These are phyloP conservation scores for Naematelia aurantialba DNA, from an alignment of 768 basidiomycete species.

Conservation along the genomic window DNA sequence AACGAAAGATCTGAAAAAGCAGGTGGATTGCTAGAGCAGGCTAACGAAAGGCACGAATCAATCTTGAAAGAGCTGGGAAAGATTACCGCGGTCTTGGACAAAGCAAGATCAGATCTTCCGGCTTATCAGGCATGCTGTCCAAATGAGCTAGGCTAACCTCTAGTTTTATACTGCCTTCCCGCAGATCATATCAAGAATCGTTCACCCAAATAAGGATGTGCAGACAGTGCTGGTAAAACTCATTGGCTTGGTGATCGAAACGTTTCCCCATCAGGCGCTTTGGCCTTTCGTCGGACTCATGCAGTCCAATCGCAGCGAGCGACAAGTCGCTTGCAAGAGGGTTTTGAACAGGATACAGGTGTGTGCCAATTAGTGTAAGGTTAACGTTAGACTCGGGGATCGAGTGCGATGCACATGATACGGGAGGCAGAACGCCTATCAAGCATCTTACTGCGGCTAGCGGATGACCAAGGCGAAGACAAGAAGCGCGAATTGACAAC, in stretches of 20 bases:
- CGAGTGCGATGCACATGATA: conserved; percentile 4
- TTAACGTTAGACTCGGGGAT: background rate
- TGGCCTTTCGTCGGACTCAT: conserved; percentile 89
- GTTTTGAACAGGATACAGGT: conserved; percentile 46
- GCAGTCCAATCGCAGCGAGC: conserved; percentile 68
- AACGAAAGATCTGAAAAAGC: conserved; percentile 40
- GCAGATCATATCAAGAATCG: conserved; percentile 91
- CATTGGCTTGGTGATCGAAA: conserved; percentile 68
- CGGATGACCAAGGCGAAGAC: conserved; percentile 36
- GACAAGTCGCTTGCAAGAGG: conserved; percentile 60
- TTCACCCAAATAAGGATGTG: conserved; percentile 64
- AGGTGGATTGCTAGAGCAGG: background rate
- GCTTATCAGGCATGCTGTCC: conserved; percentile 70
- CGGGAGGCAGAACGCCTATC: conserved; percentile 36
- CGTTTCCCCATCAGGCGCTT: conserved; percentile 83
- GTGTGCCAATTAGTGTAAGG: conserved; percentile 5
- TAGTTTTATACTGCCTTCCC: conserved; percentile 97
- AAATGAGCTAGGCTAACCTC: background rate
- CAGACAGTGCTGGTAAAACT: conserved; percentile 62
- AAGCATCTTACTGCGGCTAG: conserved; percentile 27
- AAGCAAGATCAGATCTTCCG: conserved; percentile 62
- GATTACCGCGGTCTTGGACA: conserved; percentile 60
- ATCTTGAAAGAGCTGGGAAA: conserved; percentile 50
- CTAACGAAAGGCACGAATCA: conserved; percentile 1
- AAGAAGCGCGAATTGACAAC: conserved; percentile 34